Base-by-base conservation (phyloP, 495 filamentous ascomycete species). In the Xylaria bambusicola region DNA sequence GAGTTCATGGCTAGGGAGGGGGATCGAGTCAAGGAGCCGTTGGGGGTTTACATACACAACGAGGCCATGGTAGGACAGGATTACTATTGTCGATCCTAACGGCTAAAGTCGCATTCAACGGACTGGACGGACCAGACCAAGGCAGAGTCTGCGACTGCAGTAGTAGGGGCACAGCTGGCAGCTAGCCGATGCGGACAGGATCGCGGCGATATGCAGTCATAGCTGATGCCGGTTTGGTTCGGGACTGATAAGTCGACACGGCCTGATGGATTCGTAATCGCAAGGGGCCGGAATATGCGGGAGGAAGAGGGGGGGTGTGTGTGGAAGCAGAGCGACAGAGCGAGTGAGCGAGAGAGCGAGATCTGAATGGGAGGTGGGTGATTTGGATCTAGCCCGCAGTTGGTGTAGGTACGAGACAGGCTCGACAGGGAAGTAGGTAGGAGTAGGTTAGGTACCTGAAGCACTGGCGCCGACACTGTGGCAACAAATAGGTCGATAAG, bases 31-130 rank as follows among this genome's bases (percentile, higher is more conserved):
- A 27, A 50, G 48, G 1, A 33, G 49, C 27, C 24, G 3, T 53
- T 53, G 42, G 58, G 57, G 61, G 62, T 58, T 68, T 68, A 70
- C 67, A 66, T 68, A 70, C 67, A 68, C 51, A 70, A 64, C 48
- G 67, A 66, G 47, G 67, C 63, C 67, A 70, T 70, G 62, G 20
- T 57, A n/a, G 20, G 42, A 35, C 23, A 13, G 21, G n/a, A 44
- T n/a, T 44, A 26, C 23, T 55, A 38, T 26, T 24, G n/a, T 57
- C 62, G 58, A 10, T 33, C 29, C 29, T 33, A 33, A 33, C 29
- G 51, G 60, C 40, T 66, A 67, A 63, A 66, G 63, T 54, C 56
- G 65, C 58, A 67, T 65, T 67, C 62, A 65, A 61, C 29, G 10
- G 64, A 61, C 65, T 62, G n/a, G 49, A 40, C 33, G 9, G 10